Percentiles rank a stretch among this genome's conserved stretches.
phyloP scores from a whole-genome alignment of 2,329 filamentous ascomycete genomes.

The Fusarium sp. region DNA sequence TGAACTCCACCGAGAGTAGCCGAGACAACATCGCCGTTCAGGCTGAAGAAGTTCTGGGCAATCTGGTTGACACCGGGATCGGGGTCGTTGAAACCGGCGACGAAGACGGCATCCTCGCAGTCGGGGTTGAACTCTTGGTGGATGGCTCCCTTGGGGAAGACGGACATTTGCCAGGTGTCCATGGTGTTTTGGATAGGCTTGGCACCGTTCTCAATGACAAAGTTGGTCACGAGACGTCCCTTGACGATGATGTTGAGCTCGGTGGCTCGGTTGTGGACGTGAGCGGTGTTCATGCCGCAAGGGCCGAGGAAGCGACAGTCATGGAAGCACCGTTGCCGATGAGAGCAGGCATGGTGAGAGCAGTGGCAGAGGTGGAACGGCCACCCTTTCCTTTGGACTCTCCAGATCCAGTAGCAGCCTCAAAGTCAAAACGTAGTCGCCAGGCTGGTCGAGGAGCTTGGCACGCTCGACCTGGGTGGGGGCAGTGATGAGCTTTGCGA shows the following conservation, averaged over 20 bases:
- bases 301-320: conserved; percentile 61
- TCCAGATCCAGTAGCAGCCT: conserved; percentile 27
- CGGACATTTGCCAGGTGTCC: conserved; percentile 56
- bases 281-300: conserved; percentile 64
- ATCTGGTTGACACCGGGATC: conserved; percentile 60
- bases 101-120: conserved; percentile 60
- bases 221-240: conserved; percentile 58
- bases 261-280: conserved; percentile 61
- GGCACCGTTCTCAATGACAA: conserved; percentile 58
- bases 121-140: conserved; percentile 66
- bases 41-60: conserved; percentile 60
- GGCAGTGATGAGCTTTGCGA: conserved; percentile 45
- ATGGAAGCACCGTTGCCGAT: conserved; percentile 60
- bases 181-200: conserved; percentile 53
- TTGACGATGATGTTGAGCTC: conserved; percentile 61
- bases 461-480: conserved; percentile 49
- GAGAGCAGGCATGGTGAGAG: conserved; percentile 63
- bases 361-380: conserved; percentile 53
- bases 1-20: conserved; percentile 54
- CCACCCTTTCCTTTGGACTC: conserved; percentile 52
- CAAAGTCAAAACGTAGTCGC: conserved; percentile 59
- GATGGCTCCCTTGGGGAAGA: conserved; percentile 63
- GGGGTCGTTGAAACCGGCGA: conserved; percentile 59
- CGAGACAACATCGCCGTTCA: conserved; percentile 52
- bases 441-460: conserved; percentile 49